Evolutionary conservation across 768 basidiomycete genomes (phyloP).

Genomic region (Lentinula raphanica): DNA sequence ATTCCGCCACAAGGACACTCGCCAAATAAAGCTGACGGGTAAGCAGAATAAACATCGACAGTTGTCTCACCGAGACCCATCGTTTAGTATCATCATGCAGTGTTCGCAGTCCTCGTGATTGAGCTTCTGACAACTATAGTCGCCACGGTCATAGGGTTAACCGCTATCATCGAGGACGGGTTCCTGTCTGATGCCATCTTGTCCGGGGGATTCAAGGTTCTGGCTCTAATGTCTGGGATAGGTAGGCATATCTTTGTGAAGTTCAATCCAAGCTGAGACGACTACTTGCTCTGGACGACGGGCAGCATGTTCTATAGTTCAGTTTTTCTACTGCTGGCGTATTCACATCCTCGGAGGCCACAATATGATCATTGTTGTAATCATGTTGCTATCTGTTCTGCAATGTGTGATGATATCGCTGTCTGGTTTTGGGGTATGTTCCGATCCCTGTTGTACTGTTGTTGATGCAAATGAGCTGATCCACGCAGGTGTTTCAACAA

Average conservation of each 20-base stretch:
- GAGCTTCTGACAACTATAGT: slow-evolving; percentile 17
- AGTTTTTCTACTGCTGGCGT: slow-evolving; percentile 19
- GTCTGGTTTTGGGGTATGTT: slow-evolving; percentile 8
- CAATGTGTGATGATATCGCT: slow-evolving; percentile 10
- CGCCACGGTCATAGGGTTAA: slow-evolving; percentile 17
- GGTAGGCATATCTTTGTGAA: slow-evolving; percentile 11
- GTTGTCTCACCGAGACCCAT: neutral
- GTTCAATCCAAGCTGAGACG: too few relatives aligned
- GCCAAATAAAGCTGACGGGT: slow-evolving; percentile 2
- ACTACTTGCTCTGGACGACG: neutral
- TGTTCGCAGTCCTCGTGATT: slow-evolving; percentile 12
- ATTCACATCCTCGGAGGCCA: slow-evolving; percentile 14
- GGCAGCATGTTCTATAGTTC: slow-evolving; percentile 9
- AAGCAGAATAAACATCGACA: neutral
- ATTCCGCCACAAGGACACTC: slow-evolving; percentile 4
- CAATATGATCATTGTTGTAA: neutral
- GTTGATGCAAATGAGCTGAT: neutral
- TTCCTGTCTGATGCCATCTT: slow-evolving; percentile 12
- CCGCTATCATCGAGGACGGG: slow-evolving; percentile 15
- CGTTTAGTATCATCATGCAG: slow-evolving; percentile 5
- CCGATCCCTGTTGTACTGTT: too few relatives aligned
- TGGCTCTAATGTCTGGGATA: slow-evolving; percentile 15
- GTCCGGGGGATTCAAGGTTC: slow-evolving; percentile 13
- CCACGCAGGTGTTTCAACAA: neutral
- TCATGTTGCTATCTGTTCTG: slow-evolving; percentile 9